phyloP scores from a whole-genome alignment of 2,329 filamentous ascomycete genomes.

The Calonectria montana region DNA sequence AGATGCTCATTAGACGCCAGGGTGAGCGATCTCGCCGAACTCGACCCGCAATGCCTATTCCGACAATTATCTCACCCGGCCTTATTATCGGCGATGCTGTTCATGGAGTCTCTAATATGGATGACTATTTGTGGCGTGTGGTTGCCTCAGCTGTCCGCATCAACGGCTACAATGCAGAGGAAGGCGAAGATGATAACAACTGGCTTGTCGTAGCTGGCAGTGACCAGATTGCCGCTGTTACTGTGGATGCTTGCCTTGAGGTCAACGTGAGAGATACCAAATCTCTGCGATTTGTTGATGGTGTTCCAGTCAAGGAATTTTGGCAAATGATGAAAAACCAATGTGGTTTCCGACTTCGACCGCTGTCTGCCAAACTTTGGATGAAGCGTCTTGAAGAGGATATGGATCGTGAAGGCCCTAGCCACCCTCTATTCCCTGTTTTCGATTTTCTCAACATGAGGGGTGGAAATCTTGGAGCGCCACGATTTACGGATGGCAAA shows the following conservation, averaged over 20 bases:
- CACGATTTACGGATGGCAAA: neutral
- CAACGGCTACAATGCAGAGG: slow-evolving; percentile 8
- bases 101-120: neutral
- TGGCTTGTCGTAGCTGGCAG: slow-evolving; percentile 17
- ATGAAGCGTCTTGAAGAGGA: slow-evolving; percentile 4
- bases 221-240: slow-evolving; percentile 16
- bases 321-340: slow-evolving; percentile 16
- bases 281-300: slow-evolving; percentile 13
- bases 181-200: slow-evolving; percentile 5
- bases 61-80: neutral
- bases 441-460: neutral
- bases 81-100: neutral
- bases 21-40: slow-evolving; percentile 13
- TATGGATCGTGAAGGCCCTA: slow-evolving; percentile 11
- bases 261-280: neutral
- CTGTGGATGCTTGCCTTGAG: neutral
- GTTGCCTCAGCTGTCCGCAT: slow-evolving; percentile 18
- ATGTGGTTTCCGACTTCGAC: slow-evolving; percentile 7
- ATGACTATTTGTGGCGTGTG: slow-evolving; percentile 20
- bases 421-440: slow-evolving; percentile 5
- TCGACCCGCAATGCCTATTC: neutral
- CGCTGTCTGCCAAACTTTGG: slow-evolving; percentile 12
- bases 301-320: slow-evolving; percentile 12
- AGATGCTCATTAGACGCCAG: slow-evolving; percentile 15
- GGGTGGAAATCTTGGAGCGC: neutral